Evolutionary conservation across 257 asterid species (phyloP).

Genomic region (Anisodus acutangulus): DNA sequence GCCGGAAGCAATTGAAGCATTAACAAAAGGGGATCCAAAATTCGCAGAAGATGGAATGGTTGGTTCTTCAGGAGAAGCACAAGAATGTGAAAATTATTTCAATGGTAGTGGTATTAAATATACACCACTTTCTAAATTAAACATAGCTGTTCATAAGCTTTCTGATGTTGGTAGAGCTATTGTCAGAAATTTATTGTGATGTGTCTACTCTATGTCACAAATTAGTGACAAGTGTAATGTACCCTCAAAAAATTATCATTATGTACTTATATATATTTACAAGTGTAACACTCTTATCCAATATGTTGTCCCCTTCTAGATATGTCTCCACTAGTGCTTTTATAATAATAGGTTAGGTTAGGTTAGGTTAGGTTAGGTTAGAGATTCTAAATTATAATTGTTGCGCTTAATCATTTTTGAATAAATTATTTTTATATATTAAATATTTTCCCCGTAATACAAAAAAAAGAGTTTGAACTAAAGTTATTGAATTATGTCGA

Average conservation of each 20-base stretch:
- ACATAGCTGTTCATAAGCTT: conserved; percentile 42
- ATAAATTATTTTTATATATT: too few species aligned
- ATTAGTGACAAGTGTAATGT: neutral
- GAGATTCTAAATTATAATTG: too few species aligned
- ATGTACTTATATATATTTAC: neutral
- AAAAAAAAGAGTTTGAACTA: too few species aligned
- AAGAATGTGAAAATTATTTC: conserved; percentile 36
- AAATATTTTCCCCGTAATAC: too few species aligned
- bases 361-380: too few species aligned
- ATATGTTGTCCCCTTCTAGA: neutral
- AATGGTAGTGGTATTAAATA: neutral
- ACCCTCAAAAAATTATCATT: neutral
- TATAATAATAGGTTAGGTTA: too few species aligned
- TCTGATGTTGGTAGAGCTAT: conserved; percentile 51
- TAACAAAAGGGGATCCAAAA: conserved; percentile 42
- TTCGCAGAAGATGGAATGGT: conserved; percentile 43
- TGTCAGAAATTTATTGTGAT: conserved; percentile 45
- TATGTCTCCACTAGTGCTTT: neutral
- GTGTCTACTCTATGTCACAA: neutral
- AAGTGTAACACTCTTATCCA: neutral
- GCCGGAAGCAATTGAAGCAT: conserved; percentile 40
- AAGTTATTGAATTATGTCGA: too few species aligned
- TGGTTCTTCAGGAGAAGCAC: conserved; percentile 37
- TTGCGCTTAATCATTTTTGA: too few species aligned
- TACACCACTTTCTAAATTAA: conserved; percentile 33